A percentile compares a stretch with the other conserved stretches of the same genome.
phyloP scores from a whole-genome alignment of 140 eudicot genomes.

The Cichorium intybus region DNA sequence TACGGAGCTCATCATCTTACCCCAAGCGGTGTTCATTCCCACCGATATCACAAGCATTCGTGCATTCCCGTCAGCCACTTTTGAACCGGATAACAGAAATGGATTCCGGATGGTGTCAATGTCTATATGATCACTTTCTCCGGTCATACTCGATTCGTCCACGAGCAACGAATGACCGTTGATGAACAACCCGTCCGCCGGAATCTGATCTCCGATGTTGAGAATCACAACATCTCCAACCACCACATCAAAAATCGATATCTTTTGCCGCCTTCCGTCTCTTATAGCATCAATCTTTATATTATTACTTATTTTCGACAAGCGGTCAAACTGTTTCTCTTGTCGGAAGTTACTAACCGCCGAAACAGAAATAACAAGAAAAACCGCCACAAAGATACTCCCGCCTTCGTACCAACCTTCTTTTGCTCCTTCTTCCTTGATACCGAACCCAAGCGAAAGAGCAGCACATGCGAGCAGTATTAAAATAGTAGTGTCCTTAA shows the following conservation, averaged over 20 bases:
- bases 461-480: constrained; percentile 50
- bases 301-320: constrained; percentile 45
- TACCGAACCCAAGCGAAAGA: constrained; percentile 58
- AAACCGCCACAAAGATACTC: constrained; percentile 58
- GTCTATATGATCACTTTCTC: constrained; percentile 53
- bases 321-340: constrained; percentile 48
- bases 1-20: constrained; percentile 57
- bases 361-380: constrained; percentile 51
- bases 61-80: constrained; percentile 65
- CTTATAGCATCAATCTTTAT: constrained; percentile 54
- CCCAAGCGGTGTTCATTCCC: constrained; percentile 75
- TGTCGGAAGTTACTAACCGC: constrained; percentile 56
- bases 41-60: constrained; percentile 64
- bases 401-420: constrained; percentile 77
- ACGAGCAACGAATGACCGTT: constrained; percentile 56
- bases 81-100: constrained; percentile 60
- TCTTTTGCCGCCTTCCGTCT: constrained; percentile 47
- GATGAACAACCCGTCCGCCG: constrained; percentile 67
- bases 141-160: constrained; percentile 69
- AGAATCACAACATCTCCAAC: constrained; percentile 68
- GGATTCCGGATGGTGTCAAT: constrained; percentile 37
- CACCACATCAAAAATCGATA: constrained; percentile 60
- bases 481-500: constrained; percentile 49
- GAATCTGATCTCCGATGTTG: constrained; percentile 70
- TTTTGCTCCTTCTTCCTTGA: constrained; percentile 48